These are phyloP conservation scores for Lolium multiflorum DNA, from an alignment of 176 grass and related monocot genomes.

Conservation along the genomic window DNA sequence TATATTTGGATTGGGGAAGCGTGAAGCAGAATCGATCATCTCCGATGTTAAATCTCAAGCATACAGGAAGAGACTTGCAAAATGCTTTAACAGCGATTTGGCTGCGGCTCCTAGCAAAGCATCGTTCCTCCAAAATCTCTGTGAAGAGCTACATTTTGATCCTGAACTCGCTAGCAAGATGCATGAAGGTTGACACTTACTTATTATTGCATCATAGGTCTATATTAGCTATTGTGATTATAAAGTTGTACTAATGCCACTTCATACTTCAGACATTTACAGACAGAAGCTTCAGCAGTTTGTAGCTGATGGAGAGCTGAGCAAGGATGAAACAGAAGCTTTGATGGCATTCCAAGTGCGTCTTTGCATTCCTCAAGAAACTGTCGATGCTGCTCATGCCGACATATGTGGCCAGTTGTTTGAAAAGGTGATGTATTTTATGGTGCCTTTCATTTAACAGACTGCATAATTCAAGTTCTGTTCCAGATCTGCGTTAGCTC, in stretches of 20 bases:
- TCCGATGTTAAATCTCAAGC: slow-evolving; percentile 85
- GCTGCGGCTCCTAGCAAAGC: slow-evolving; percentile 91
- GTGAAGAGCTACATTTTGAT: slow-evolving; percentile 90
- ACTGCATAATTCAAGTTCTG: slow-evolving; percentile 23
- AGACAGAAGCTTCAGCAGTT: slow-evolving; percentile 97
- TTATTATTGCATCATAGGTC: slow-evolving; percentile 13
- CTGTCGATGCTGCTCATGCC: slow-evolving; percentile 71
- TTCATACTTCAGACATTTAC: slow-evolving; percentile 88
- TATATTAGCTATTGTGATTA: slow-evolving; percentile 26
- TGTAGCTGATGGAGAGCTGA: slow-evolving; percentile 82
- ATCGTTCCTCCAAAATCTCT: slow-evolving; percentile 89
- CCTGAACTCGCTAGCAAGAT: slow-evolving; percentile 90
- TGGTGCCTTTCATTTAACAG: slow-evolving; percentile 23
- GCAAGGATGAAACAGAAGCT: slow-evolving; percentile 79
- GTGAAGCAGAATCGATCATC: slow-evolving; percentile 84
- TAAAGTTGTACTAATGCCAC: slow-evolving; percentile 40
- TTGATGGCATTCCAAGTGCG: slow-evolving; percentile 87
- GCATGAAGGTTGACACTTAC: slow-evolving; percentile 76
- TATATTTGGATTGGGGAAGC: slow-evolving; percentile 96
- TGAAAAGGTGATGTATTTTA: slow-evolving; percentile 77
- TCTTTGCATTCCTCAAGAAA: slow-evolving; percentile 93
- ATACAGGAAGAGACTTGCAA: slow-evolving; percentile 87
- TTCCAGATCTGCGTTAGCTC: slow-evolving; percentile 25
- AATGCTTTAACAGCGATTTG: slow-evolving; percentile 79
- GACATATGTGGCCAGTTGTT: slow-evolving; percentile 92